Conservation (phyloP, 306 rosid species). For the Cotoneaster glaucophyllus region DNA sequence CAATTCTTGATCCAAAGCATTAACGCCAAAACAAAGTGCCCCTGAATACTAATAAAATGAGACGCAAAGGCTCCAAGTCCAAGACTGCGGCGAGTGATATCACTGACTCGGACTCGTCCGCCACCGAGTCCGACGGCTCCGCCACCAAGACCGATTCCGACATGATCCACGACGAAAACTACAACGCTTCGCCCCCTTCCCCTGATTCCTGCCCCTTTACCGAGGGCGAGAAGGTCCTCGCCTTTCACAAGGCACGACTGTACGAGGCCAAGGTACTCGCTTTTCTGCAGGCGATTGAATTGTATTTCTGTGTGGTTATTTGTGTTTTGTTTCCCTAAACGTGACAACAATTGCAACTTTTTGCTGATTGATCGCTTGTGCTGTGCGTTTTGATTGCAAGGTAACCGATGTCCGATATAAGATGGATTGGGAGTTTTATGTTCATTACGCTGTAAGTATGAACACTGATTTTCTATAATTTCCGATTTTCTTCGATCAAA, state of each 20-base stretch:
- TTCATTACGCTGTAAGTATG: conserved; percentile 68
- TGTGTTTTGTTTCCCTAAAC: neutral
- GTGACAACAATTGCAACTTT: neutral
- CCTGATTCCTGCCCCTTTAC: conserved; percentile 39
- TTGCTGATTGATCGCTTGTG: neutral
- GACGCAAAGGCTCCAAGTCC: conserved; percentile 37
- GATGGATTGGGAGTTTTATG: conserved; percentile 37
- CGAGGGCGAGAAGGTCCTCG: conserved; percentile 58
- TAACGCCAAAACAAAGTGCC: neutral
- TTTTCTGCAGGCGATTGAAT: neutral
- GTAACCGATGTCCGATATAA: conserved; percentile 34
- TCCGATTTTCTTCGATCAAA: neutral
- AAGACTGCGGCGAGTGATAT: conserved; percentile 14
- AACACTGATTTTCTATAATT: neutral
- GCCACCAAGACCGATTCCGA: conserved; percentile 35
- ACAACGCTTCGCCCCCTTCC: conserved; percentile 12
- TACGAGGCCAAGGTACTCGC: conserved; percentile 66
- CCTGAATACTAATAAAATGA: neutral
- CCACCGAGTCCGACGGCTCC: conserved; percentile 21
- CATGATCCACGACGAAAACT: conserved; percentile 12
- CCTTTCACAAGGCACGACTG: conserved; percentile 27
- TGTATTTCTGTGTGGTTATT: neutral
- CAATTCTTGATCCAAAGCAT: neutral
- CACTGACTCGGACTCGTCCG: conserved; percentile 26
- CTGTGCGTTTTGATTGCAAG: conserved; percentile 29